phyloP scores from a whole-genome alignment of 2,329 filamentous ascomycete species.

The Venturia effusa region DNA sequence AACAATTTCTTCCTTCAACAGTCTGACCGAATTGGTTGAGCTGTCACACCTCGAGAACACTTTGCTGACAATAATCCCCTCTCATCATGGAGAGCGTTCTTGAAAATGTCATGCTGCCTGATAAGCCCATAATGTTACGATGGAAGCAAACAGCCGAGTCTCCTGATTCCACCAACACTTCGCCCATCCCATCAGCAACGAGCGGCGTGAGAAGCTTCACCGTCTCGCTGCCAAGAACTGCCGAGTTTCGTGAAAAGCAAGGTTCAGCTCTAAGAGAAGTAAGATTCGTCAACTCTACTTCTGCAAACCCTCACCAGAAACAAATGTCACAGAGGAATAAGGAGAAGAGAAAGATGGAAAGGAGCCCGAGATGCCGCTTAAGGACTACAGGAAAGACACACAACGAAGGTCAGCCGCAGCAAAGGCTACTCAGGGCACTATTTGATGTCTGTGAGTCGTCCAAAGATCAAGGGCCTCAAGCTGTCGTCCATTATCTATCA shows the following conservation, averaged over 20 bases:
- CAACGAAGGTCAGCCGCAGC: not conserved
- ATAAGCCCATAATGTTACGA: slow-evolving; percentile 1
- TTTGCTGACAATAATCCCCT: not conserved
- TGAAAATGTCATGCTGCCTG: not conserved
- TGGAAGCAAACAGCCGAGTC: not conserved
- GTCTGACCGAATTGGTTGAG: not conserved
- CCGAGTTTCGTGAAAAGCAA: not conserved
- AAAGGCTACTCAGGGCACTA: not conserved
- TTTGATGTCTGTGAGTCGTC: not conserved
- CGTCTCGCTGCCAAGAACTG: not conserved
- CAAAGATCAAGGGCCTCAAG: not conserved
- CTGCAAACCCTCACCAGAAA: not conserved
- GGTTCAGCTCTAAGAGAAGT: not conserved
- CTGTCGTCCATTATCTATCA: not conserved
- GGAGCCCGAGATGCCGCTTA: not conserved
- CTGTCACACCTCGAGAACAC: not conserved
- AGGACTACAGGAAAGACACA: not conserved
- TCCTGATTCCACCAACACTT: not conserved
- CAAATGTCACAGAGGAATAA: not conserved
- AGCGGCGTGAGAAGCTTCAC: not conserved
- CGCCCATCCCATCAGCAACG: not conserved
- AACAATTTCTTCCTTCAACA: not conserved
- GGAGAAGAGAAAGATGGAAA: not conserved
- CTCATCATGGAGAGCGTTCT: not conserved
- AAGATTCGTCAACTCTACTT: not conserved